Base-by-base conservation (phyloP, 2,329 filamentous ascomycete genomes). In the Magnaporthales sp. region DNA sequence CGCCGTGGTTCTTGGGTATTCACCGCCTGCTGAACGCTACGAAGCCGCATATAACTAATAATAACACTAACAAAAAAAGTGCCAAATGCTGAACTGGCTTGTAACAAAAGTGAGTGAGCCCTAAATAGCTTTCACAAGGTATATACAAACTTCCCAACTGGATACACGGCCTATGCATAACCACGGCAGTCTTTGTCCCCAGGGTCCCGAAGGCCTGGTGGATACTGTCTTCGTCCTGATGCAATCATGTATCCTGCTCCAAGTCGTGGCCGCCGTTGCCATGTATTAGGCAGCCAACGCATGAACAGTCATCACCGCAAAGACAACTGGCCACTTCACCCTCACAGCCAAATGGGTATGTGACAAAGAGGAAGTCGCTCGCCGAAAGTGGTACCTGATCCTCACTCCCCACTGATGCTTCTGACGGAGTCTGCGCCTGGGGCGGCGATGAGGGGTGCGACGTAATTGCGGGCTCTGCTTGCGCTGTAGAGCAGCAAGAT, bases 201-300 rank as follows among this genome's bases (percentile, higher is more conserved):
- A 7, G 38, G 38, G 38, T 51, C 15, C n/a, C 38, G 13, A 46
- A n/a, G 13, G 13, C 32, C 15, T 15, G 32, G 8, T 56, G n/a
- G n/a, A 56, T 56, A 2, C 22, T 56, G 5, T 56, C 7, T 13
- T n/a, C 51, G 10, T 46, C 51, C 51, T 22, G 22, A 24, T 58
- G 5, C n/a, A 24, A 58, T 58, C 54, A 58, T 58, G 54, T 26
- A 4, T 58, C 54, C 10, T 58, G 22, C 3, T 58, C 22, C 54
- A 51, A 51, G n/a, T 7, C n/a, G 38, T 27, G 13, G 8, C n/a
- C 54, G 26, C 15, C 32, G 51, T 54, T 54, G 70, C 91, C 91
- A 89, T 13, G 89, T 87, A 73, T 91, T 5, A 86, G 81, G 73
- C 89, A 91, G 11, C 88, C 89, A 46, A 91, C 78, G 72, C 89